These are phyloP conservation scores for Nigrospora oryzae DNA, from an alignment of 2,329 filamentous ascomycete genomes.

Conservation along the genomic window DNA sequence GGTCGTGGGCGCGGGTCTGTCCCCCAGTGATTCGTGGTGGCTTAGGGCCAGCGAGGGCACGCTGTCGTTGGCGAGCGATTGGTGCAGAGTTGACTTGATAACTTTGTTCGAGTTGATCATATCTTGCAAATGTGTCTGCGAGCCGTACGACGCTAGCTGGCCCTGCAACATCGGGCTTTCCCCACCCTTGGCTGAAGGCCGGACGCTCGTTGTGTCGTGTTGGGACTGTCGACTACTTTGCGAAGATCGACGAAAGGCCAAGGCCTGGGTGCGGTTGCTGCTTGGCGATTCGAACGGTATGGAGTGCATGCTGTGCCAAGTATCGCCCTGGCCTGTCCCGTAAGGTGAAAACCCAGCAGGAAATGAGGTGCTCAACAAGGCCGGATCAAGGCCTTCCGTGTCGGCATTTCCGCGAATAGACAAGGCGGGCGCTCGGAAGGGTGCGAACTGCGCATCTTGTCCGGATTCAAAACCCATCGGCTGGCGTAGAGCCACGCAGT, in stretches of 20 bases:
- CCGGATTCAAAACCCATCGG: slow-evolving; percentile 13
- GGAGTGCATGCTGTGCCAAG: slow-evolving; percentile 46
- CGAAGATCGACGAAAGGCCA: slow-evolving; percentile 33
- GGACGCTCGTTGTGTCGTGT: slow-evolving; percentile 34
- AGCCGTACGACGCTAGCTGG: slow-evolving; percentile 34
- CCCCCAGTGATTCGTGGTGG: slow-evolving; percentile 36
- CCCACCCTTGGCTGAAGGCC: slow-evolving; percentile 26
- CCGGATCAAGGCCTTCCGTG: slow-evolving; percentile 25
- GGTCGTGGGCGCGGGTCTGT: slow-evolving; percentile 23
- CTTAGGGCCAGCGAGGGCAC: slow-evolving; percentile 44
- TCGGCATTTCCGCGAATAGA: slow-evolving; percentile 19
- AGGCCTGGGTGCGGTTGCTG: slow-evolving; percentile 27
- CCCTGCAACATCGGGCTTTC: slow-evolving; percentile 60
- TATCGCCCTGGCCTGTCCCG: slow-evolving; percentile 24
- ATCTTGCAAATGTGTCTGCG: slow-evolving; percentile 50
- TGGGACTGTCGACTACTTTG: slow-evolving; percentile 43
- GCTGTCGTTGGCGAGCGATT: slow-evolving; percentile 49
- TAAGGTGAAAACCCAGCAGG: slow-evolving; percentile 11
- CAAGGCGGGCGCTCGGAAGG: slow-evolving; percentile 10
- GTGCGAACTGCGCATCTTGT: slow-evolving; percentile 9
- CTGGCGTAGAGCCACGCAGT: slow-evolving; percentile 64
- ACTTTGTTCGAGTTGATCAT: slow-evolving; percentile 52
- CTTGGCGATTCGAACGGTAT: slow-evolving; percentile 35
- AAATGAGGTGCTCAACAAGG: slow-evolving; percentile 30
- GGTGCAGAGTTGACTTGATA: slow-evolving; percentile 46